These are phyloP conservation scores for Tetrahymena borealis DNA, from an alignment of 73 alveolate genomes.

Conservation along the genomic window DNA sequence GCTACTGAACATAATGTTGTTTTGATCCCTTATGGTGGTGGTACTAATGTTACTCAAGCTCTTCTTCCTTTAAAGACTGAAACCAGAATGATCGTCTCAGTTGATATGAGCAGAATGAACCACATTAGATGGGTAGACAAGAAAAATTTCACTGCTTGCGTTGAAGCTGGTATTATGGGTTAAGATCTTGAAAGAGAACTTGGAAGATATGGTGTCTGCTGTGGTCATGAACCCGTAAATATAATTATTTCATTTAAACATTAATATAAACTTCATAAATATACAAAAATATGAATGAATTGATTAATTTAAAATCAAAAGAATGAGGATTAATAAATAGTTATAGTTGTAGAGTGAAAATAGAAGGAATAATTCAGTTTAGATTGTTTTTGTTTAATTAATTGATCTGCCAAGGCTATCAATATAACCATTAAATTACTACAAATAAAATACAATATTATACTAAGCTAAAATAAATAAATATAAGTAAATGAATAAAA, in stretches of 20 bases:
- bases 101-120: slow-evolving; percentile 74
- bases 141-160: slow-evolving; percentile 79
- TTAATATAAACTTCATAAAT: too few species aligned
- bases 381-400: too few species aligned
- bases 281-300: not conserved
- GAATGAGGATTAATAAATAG: too few species aligned
- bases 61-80: slow-evolving; percentile 54
- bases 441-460: too few species aligned
- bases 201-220: slow-evolving; percentile 67
- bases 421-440: too few species aligned
- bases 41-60: slow-evolving; percentile 95
- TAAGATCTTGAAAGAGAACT: slow-evolving; percentile 78
- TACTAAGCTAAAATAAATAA: too few species aligned
- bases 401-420: too few species aligned
- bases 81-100: slow-evolving; percentile 72
- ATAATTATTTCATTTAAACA: not conserved
- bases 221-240: slow-evolving; percentile 83
- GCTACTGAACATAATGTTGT: slow-evolving; percentile 69
- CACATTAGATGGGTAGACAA: slow-evolving; percentile 73
- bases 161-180: slow-evolving; percentile 89
- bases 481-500: too few species aligned
- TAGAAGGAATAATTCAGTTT: too few species aligned
- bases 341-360: too few species aligned
- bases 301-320: not conserved
- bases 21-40: slow-evolving; percentile 84